phyloP scores from a whole-genome alignment of 2,329 filamentous ascomycete genomes.

The Daldinia sp. region DNA sequence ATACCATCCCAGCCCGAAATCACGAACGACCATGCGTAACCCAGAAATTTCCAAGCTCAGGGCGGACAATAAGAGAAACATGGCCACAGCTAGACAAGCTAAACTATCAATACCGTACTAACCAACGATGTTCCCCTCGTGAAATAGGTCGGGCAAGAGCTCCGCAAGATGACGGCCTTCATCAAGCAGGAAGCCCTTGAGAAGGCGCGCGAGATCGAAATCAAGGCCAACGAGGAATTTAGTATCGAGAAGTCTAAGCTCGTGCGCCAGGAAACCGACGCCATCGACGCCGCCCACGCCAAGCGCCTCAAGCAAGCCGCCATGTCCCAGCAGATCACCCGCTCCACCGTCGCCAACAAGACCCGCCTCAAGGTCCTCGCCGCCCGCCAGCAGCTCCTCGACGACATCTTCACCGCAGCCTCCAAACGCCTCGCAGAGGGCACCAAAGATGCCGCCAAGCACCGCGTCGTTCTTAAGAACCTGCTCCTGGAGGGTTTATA shows the following conservation, averaged over 20 bases:
- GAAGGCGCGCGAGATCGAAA: slow-evolving; percentile 95
- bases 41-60: slow-evolving; percentile 29
- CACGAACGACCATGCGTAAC: background rate
- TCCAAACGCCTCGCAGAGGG: slow-evolving; percentile 73
- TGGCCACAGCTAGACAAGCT: slow-evolving; percentile 2
- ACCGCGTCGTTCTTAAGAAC: slow-evolving; percentile 78
- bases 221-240: slow-evolving; percentile 99
- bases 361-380: slow-evolving; percentile 87
- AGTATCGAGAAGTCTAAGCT: slow-evolving; percentile 99
- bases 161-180: slow-evolving; percentile 99
- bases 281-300: slow-evolving; percentile 92
- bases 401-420: slow-evolving; percentile 86
- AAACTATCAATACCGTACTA: slow-evolving; percentile 5
- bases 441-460: slow-evolving; percentile 75
- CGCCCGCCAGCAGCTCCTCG: slow-evolving; percentile 88
- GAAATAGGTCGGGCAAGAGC: slow-evolving; percentile 91
- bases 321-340: slow-evolving; percentile 99
- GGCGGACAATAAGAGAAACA: background rate
- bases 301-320: slow-evolving; percentile 99
- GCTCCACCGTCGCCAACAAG: slow-evolving; percentile 96
- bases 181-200: slow-evolving; percentile 98
- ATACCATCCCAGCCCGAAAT: slow-evolving; percentile 39
- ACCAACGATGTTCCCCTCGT: background rate
- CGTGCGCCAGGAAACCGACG: slow-evolving; percentile 90
- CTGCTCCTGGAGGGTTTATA: slow-evolving; percentile 91